Percentiles rank a stretch among this genome's conserved stretches.
These are phyloP conservation scores for Edaphochlamys debaryana DNA, from an alignment of 139 green algal genomes.

Conservation along the genomic window DNA sequence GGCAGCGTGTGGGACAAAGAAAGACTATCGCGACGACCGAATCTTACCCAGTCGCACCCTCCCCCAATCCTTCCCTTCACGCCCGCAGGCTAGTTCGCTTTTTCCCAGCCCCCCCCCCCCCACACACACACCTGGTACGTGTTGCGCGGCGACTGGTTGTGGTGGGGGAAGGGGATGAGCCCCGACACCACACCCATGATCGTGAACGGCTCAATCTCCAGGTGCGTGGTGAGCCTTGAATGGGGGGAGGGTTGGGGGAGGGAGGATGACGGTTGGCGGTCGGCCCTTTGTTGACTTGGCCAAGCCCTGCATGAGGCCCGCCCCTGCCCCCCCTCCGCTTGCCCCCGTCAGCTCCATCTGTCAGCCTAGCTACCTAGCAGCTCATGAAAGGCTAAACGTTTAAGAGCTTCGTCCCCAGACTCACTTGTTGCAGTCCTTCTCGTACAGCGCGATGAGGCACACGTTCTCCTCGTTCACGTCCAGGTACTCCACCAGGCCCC, in stretches of 20 bases:
- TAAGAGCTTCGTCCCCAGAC: too few relatives aligned
- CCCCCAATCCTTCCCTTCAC: too few relatives aligned
- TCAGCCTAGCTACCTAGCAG: too few relatives aligned
- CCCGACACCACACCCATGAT: conserved; percentile 98
- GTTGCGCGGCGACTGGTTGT: conserved; percentile 99
- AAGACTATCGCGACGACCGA: too few relatives aligned
- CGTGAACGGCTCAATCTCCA: conserved; percentile 99
- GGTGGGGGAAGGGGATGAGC: conserved; percentile 98
- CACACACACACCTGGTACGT: conserved; percentile 88
- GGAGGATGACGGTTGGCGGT: neutral
- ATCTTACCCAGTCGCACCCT: too few relatives aligned
- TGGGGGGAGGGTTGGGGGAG: neutral
- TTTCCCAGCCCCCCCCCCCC: too few relatives aligned
- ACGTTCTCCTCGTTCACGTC: conserved; percentile 99
- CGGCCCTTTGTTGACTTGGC: neutral
- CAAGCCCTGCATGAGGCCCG: neutral
- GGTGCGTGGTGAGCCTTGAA: conserved; percentile 84
- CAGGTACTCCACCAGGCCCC: conserved; percentile 97
- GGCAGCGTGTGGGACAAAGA: neutral
- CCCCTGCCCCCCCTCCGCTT: neutral
- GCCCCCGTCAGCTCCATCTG: neutral
- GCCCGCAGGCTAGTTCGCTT: too few relatives aligned
- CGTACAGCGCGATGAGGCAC: conserved; percentile 92
- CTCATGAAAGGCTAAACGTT: too few relatives aligned
- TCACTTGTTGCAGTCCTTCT: conserved; percentile 62